Evolutionary conservation across 129 eudicot genomes (phyloP).

Genomic region (Escallonia herrerae): DNA sequence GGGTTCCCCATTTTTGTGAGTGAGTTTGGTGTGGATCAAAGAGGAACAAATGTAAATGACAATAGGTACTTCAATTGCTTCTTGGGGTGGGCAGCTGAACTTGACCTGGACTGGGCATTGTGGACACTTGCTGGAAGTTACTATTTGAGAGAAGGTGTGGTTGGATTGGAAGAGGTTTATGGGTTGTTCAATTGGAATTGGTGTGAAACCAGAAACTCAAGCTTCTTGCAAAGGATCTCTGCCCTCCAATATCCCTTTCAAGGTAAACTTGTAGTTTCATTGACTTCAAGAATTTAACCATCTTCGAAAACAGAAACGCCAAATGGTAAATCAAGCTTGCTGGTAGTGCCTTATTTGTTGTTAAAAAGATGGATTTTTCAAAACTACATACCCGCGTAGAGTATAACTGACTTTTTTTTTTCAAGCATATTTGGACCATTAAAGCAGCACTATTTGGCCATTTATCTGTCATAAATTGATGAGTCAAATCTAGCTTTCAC

Average conservation of each 20-base stretch:
- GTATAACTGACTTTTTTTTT: too few relatives aligned
- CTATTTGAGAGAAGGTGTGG: constrained; percentile 67
- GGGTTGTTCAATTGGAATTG: constrained; percentile 66
- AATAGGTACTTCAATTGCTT: constrained; percentile 77
- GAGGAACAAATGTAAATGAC: constrained; percentile 66
- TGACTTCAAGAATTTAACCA: too few relatives aligned
- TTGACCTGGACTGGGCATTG: constrained; percentile 83
- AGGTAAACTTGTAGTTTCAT: constrained; percentile 27
- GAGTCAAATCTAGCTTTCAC: too few relatives aligned
- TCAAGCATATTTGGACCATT: too few relatives aligned
- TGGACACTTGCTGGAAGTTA: constrained; percentile 90
- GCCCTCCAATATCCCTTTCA: constrained; percentile 60
- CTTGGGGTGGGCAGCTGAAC: constrained; percentile 67
- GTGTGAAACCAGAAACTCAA: constrained; percentile 58
- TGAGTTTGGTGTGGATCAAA: constrained; percentile 77
- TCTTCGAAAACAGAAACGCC: too few relatives aligned
- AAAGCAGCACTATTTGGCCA: too few relatives aligned
- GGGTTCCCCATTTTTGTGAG: constrained; percentile 90
- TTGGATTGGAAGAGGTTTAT: constrained; percentile 71
- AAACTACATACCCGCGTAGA: too few relatives aligned
- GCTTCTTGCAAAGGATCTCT: constrained; percentile 51
- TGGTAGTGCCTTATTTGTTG: too few relatives aligned
- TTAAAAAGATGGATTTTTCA: too few relatives aligned
- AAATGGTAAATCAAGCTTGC: too few relatives aligned
- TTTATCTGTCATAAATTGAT: too few relatives aligned